phyloP scores from a whole-genome alignment of 306 rosid species.

The Lathyrus tuberosus region DNA sequence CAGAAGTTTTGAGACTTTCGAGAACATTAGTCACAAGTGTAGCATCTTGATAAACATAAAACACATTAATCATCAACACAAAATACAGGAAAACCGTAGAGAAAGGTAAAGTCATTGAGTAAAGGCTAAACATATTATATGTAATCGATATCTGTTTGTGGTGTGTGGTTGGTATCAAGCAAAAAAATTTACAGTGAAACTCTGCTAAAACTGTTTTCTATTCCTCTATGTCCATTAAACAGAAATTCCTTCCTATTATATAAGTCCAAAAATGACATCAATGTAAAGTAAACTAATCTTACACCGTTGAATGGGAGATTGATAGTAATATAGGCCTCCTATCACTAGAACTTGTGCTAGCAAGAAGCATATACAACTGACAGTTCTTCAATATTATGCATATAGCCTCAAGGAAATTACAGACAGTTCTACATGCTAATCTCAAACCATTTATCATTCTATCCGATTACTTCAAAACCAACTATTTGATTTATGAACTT shows the following conservation, averaged over 20 bases:
- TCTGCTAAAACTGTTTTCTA: neutral
- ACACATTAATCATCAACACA: slow-evolving; percentile 23
- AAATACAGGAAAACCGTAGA: slow-evolving; percentile 2
- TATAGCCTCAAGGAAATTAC: slow-evolving; percentile 3
- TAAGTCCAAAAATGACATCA: neutral
- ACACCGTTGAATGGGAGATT: slow-evolving; percentile 1
- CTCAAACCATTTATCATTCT: neutral
- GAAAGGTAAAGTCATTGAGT: slow-evolving; percentile 6
- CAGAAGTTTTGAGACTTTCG: slow-evolving; percentile 65
- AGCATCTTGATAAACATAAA: slow-evolving; percentile 53
- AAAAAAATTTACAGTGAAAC: neutral
- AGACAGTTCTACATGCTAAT: neutral
- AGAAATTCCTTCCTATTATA: neutral
- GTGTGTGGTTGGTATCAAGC: neutral
- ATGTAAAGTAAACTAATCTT: slow-evolving; percentile 5
- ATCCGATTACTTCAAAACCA: neutral
- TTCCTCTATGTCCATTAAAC: slow-evolving; percentile 7
- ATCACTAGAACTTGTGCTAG: no score
- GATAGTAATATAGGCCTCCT: no score
- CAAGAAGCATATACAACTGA: neutral
- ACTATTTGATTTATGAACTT: neutral
- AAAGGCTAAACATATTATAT: neutral
- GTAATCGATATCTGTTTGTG: neutral
- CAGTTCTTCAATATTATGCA: neutral
- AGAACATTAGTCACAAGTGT: slow-evolving; percentile 50